Conservation (phyloP, 176 grass and related monocot species). For the Tuctoria greenei region DNA sequence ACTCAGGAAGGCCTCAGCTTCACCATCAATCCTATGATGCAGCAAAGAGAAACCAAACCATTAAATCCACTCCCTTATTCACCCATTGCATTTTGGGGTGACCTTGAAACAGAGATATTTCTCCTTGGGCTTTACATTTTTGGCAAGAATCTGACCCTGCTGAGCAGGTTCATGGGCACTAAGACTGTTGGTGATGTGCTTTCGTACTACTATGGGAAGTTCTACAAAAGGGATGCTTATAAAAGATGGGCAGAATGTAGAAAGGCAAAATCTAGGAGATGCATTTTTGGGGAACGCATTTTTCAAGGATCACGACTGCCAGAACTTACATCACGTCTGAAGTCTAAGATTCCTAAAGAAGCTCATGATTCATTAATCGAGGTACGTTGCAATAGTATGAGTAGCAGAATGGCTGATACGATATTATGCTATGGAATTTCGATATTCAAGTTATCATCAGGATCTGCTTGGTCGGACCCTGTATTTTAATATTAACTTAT, state of each 20-base stretch:
- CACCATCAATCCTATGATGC: constrained; percentile 12
- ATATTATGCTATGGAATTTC: constrained; percentile 33
- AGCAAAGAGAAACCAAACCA: constrained; percentile 30
- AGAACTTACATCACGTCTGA: constrained; percentile 70
- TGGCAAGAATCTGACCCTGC: constrained; percentile 65
- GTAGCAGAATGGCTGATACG: not conserved
- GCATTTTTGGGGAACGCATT: constrained; percentile 80
- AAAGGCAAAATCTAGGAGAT: constrained; percentile 59
- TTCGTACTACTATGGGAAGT: constrained; percentile 76
- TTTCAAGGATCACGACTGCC: constrained; percentile 82
- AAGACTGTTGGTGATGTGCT: constrained; percentile 67
- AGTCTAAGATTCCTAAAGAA: constrained; percentile 51
- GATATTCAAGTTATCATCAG: not conserved
- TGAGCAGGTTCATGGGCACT: constrained; percentile 57
- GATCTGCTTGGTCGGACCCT: constrained; percentile 6
- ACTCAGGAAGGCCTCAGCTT: constrained; percentile 14
- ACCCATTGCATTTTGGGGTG: constrained; percentile 53
- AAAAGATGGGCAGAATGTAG: constrained; percentile 59
- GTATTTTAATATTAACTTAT: not conserved
- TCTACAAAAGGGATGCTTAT: constrained; percentile 48
- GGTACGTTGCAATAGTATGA: constrained; percentile 47
- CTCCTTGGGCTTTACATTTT: constrained; percentile 92
- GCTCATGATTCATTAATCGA: constrained; percentile 59
- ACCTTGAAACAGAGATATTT: constrained; percentile 54
- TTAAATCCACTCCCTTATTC: constrained; percentile 57